Percentiles rank a stretch among this genome's conserved stretches.
Evolutionary conservation across 148 eudicot species (phyloP).

Genomic region (Vaccinium corymbosum): DNA sequence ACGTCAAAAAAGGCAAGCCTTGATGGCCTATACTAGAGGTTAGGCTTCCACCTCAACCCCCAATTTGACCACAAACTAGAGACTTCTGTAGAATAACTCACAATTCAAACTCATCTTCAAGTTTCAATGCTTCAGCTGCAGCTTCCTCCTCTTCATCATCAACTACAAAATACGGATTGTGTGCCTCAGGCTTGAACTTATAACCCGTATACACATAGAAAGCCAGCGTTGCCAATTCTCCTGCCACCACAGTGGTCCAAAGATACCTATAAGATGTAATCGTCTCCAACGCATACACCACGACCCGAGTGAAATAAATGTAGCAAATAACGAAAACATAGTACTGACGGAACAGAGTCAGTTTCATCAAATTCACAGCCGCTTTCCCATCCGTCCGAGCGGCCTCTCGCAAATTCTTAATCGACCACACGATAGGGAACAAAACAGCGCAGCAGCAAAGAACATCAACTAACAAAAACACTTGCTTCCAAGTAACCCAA

Average conservation of each 20-base stretch:
- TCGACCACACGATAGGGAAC: constrained; percentile 87
- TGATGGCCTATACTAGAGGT: background rate
- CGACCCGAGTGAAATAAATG: constrained; percentile 72
- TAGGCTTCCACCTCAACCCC: constrained; percentile 21
- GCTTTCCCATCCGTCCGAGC: constrained; percentile 77
- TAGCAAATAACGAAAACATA: constrained; percentile 73
- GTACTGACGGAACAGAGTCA: constrained; percentile 70
- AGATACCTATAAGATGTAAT: constrained; percentile 64
- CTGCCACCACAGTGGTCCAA: constrained; percentile 64
- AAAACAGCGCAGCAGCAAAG: constrained; percentile 72
- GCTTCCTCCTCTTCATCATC: constrained; percentile 84
- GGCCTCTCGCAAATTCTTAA: constrained; percentile 65
- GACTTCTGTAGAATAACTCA: constrained; percentile 16
- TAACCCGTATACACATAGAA: constrained; percentile 64
- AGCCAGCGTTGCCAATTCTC: constrained; percentile 62
- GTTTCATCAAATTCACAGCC: constrained; percentile 66
- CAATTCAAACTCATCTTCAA: constrained; percentile 73
- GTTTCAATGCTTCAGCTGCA: constrained; percentile 59
- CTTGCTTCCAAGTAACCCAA: constrained; percentile 77
- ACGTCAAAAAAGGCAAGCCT: background rate
- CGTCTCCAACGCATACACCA: constrained; percentile 68
- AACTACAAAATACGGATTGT: constrained; percentile 65
- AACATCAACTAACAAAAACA: constrained; percentile 71
- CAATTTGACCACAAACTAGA: background rate
- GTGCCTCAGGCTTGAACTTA: constrained; percentile 66